Conservation (phyloP, 306 rosid genomes). For the Sesbania bispinosa region DNA sequence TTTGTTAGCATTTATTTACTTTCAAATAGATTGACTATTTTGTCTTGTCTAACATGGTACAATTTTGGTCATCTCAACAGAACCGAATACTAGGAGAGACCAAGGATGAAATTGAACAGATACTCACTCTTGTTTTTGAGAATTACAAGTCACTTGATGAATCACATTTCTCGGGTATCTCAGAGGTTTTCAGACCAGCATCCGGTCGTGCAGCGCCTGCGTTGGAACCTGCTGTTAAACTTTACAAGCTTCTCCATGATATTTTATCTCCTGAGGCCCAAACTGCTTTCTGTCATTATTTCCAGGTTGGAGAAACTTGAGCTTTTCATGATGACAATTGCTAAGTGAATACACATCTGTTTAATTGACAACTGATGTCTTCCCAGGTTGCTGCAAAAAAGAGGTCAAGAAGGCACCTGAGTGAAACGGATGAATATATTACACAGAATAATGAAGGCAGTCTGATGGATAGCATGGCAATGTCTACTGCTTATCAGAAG, state of each 20-base stretch:
- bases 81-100: slow-evolving; percentile 95
- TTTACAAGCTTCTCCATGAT: slow-evolving; percentile 88
- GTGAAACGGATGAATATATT: slow-evolving; percentile 92
- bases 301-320: slow-evolving; percentile 66
- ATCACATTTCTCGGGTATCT: slow-evolving; percentile 67
- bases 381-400: slow-evolving; percentile 88
- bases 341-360: slow-evolving; percentile 14
- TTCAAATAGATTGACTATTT: slow-evolving; percentile 1
- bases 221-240: slow-evolving; percentile 87
- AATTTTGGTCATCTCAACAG: slow-evolving; percentile 38
- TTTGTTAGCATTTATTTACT: slow-evolving; percentile 4
- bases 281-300: slow-evolving; percentile 82
- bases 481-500: slow-evolving; percentile 77
- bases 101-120: slow-evolving; percentile 85
- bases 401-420: slow-evolving; percentile 79
- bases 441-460: slow-evolving; percentile 59
- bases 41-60: slow-evolving; percentile 29
- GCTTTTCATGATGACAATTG: slow-evolving; percentile 18
- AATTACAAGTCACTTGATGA: slow-evolving; percentile 95
- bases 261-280: slow-evolving; percentile 95
- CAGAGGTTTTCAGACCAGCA: slow-evolving; percentile 72
- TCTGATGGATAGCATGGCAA: slow-evolving; percentile 53
- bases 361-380: slow-evolving; percentile 24
- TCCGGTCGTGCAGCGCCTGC: slow-evolving; percentile 83
- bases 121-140: slow-evolving; percentile 71